These are phyloP conservation scores for Diophrys appendiculata DNA, from an alignment of 73 alveolate genomes.

Conservation along the genomic window DNA sequence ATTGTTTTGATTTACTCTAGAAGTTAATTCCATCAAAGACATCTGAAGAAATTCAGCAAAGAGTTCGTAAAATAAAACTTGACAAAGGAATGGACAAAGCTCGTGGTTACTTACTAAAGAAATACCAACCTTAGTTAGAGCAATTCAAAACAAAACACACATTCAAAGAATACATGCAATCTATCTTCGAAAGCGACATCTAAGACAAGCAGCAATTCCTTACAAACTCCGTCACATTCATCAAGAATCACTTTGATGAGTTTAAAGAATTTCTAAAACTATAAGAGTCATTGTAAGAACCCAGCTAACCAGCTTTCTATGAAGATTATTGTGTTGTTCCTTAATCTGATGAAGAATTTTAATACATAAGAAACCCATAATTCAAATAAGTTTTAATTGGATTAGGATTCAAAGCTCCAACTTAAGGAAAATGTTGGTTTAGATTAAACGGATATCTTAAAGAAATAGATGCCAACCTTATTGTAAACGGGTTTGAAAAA, in stretches of 20 bases:
- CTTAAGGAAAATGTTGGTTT: constrained; percentile 16
- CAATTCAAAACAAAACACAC: not conserved
- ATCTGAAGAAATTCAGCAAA: constrained; percentile 57
- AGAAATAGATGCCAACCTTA: not conserved
- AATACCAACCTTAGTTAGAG: not conserved
- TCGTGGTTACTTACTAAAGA: not conserved
- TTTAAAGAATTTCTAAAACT: constrained; percentile 13
- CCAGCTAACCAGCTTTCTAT: not conserved
- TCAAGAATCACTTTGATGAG: constrained; percentile 4
- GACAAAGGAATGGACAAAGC: constrained; percentile 62
- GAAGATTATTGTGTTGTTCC: constrained; percentile 46
- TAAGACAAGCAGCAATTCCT: not conserved
- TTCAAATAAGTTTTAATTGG: constrained; percentile 27
- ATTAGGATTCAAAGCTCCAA: constrained; percentile 18
- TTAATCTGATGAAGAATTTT: constrained; percentile 12
- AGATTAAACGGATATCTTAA: not conserved
- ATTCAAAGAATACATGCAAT: constrained; percentile 15
- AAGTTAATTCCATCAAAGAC: constrained; percentile 57
- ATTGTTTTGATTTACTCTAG: constrained; percentile 54
- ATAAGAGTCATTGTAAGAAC: constrained; percentile 25
- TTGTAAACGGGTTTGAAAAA: not conserved
- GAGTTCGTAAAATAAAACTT: constrained; percentile 63
- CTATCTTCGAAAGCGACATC: constrained; percentile 8
- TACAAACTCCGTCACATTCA: constrained; percentile 5
- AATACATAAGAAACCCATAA: constrained; percentile 17